Evolutionary conservation across 176 grass and related monocot genomes (phyloP), one percentile per base, ranked within the genome.

Genomic region (Carex cristatella): DNA sequence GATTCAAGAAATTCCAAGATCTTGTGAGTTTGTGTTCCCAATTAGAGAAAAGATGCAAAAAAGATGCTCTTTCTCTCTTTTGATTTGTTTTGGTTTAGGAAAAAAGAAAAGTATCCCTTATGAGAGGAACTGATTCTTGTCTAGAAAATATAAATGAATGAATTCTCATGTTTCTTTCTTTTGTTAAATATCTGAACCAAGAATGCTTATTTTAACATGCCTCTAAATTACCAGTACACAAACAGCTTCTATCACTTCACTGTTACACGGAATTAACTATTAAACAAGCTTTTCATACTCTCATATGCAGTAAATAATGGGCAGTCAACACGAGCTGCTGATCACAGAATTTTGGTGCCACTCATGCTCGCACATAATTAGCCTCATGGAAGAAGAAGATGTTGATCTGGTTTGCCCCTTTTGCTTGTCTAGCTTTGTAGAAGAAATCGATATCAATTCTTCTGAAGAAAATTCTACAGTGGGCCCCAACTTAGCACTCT

Each of bases 341-440:
- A 65, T 16, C 27, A 69, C 14, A 53, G 59, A 78, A 68, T 80
- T 79, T 69, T 86, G 85, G 85, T 86, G 85, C 85, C 61, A 86
- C 42, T 16, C 28, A 23, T 80, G 74, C 74, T 79, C 58, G 55
- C 85, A 69, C n/a, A 69, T 56, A 53, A 65, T 86, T 16, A 16
- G 18, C 44, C 75, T 78, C 4, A n/a, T 42, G 19, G 37, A 46
- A 27, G 85, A 80, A 12, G 23, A 59, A 14, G 85, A 61, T 1
- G 11, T 81, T 4, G 74, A 86, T 48, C 65, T 55, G 48, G 57
- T 67, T 40, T 86, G 85, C 62, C 85, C 85, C 54, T 55, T 38
- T 38, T 86, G 85, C 32, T 62, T 79, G 12, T 10, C 75, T 19
- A 78, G 61, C 61, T 86, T 86, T 12, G 53, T 80, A n/a, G 85